Percentiles rank a stretch among this genome's conserved stretches.
These are phyloP conservation scores for Saccharomycopsis hybrid DNA, from an alignment of 1,139 yeast species.

Conservation along the genomic window DNA sequence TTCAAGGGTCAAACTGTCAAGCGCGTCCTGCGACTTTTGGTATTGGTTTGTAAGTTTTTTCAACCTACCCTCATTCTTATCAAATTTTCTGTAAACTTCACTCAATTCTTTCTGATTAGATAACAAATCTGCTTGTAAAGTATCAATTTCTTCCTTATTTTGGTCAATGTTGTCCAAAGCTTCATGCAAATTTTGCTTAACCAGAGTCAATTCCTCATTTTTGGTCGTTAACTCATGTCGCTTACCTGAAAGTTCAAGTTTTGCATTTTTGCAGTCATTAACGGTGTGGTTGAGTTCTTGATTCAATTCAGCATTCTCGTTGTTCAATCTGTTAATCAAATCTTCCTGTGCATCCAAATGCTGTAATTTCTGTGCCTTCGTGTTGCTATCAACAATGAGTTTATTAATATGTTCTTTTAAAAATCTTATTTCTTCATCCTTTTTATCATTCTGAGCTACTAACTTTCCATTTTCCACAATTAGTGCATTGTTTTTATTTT, in stretches of 20 bases:
- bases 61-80: constrained; percentile 5
- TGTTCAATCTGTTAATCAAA: constrained; percentile 8
- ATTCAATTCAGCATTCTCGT: constrained; percentile 11
- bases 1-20: constrained; percentile 12
- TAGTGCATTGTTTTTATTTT: constrained; percentile 18
- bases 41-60: constrained; percentile 4
- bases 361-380: background rate
- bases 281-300: constrained; percentile 20
- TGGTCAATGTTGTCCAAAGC: background rate
- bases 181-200: background rate
- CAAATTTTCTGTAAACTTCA: constrained; percentile 4
- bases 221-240: background rate
- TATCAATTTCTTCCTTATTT: background rate
- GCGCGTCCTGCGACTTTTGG: constrained; percentile 17
- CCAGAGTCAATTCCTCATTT: background rate
- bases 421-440: constrained; percentile 3
- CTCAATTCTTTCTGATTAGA: constrained; percentile 4
- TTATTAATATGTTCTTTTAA: constrained; percentile 4
- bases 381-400: background rate
- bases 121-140: constrained; percentile 1
- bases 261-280: background rate
- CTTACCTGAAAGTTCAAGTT: background rate
- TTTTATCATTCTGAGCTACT: background rate
- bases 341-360: constrained; percentile 7
- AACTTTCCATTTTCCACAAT: constrained; percentile 13